Conservation (phyloP, 768 basidiomycete genomes). For the Amanita pallidorosea region DNA sequence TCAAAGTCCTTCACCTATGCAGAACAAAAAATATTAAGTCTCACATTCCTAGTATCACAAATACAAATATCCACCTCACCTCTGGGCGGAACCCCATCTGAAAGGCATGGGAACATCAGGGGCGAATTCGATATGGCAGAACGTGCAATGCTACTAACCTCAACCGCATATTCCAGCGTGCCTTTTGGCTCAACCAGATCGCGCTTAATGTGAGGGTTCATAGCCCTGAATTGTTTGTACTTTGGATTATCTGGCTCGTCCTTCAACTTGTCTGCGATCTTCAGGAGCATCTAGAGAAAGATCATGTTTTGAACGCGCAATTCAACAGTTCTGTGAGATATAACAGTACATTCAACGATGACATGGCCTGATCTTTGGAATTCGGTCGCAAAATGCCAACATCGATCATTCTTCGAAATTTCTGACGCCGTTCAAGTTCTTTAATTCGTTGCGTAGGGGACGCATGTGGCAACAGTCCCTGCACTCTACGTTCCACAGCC, state of each 20-base stretch:
- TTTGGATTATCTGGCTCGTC: constrained; percentile 64
- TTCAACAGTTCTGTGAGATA: constrained; percentile 8
- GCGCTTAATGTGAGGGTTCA: constrained; percentile 57
- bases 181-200: constrained; percentile 64
- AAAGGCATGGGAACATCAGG: constrained; percentile 5
- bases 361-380: constrained; percentile 43
- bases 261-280: constrained; percentile 63
- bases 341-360: constrained; percentile 50
- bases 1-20: constrained; percentile 59
- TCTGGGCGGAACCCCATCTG: constrained; percentile 70
- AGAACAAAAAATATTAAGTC: not conserved
- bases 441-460: constrained; percentile 28
- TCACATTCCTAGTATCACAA: not conserved
- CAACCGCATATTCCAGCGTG: constrained; percentile 70
- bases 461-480: constrained; percentile 19
- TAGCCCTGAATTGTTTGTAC: constrained; percentile 67
- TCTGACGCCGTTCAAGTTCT: constrained; percentile 59
- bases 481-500: constrained; percentile 33
- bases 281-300: constrained; percentile 45
- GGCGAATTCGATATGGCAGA: constrained; percentile 1
- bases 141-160: constrained; percentile 33
- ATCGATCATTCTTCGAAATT: constrained; percentile 67
- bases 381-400: constrained; percentile 72
- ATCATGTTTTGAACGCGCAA: constrained; percentile 5
- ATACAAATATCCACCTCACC: constrained; percentile 15